phyloP scores from a whole-genome alignment of 1,284 basidiomycete species.

The Moniliophthora roreri region DNA sequence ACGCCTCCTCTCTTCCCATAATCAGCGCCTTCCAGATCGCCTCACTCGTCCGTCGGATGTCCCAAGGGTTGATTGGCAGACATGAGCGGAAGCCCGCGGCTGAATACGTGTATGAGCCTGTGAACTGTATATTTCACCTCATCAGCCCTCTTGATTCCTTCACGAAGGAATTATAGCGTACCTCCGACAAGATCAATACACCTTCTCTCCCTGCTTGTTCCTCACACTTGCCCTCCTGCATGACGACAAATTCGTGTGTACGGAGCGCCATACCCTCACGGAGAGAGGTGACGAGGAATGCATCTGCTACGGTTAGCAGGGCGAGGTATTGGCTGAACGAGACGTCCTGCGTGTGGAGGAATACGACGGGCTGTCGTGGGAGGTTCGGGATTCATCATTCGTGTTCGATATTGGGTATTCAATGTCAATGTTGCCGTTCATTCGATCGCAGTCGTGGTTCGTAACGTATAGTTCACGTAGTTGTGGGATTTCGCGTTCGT shows the following conservation, averaged over 20 bases:
- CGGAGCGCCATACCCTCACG: constrained; percentile 87
- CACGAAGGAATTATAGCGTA: constrained; percentile 25
- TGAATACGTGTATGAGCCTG: constrained; percentile 82
- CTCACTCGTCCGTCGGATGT: constrained; percentile 69
- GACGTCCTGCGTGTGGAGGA: constrained; percentile 84
- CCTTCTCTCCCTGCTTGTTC: constrained; percentile 37
- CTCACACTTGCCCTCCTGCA: constrained; percentile 56
- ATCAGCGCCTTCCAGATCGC: constrained; percentile 80
- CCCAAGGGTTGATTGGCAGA: constrained; percentile 85
- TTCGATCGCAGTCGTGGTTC: too few species aligned
- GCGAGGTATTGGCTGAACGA: constrained; percentile 88
- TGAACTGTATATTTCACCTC: constrained; percentile 46
- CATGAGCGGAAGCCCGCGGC: constrained; percentile 80
- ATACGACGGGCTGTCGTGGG: constrained; percentile 81
- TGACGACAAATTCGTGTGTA: constrained; percentile 85
- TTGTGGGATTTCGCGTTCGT: too few species aligned
- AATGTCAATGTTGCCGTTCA: too few species aligned
- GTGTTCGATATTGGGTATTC: too few species aligned
- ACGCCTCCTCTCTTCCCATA: constrained; percentile 74
- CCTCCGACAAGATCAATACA: constrained; percentile 78
- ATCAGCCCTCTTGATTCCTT: not conserved
- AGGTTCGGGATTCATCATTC: too few species aligned
- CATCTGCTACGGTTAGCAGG: constrained; percentile 80
- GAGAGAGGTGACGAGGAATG: constrained; percentile 83
- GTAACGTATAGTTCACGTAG: too few species aligned